A percentile compares a stretch with the other conserved stretches of the same genome.
phyloP scores from a whole-genome alignment of 2,329 filamentous ascomycete genomes.

The Pseudopyricularia cyperi region DNA sequence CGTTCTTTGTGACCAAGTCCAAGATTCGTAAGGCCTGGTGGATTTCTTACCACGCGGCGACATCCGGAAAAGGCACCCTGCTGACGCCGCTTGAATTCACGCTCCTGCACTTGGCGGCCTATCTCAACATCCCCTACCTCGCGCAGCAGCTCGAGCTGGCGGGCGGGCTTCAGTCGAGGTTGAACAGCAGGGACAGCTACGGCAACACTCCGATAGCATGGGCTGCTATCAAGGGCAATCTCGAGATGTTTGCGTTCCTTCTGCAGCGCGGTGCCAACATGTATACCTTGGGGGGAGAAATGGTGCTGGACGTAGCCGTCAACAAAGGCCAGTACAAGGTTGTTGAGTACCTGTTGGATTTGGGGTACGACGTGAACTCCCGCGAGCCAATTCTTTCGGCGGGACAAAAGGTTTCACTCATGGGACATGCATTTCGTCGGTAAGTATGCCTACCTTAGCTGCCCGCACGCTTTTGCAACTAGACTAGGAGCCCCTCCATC shows the following conservation, averaged over 20 bases:
- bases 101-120: not conserved
- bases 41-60: not conserved
- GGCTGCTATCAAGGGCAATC: not conserved
- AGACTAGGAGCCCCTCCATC: not conserved
- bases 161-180: not conserved
- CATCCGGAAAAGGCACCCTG: not conserved
- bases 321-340: not conserved
- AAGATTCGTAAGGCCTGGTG: not conserved
- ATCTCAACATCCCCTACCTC: not conserved
- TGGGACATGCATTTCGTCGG: not conserved
- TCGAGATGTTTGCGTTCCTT: not conserved
- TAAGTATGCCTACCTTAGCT: not conserved
- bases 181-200: not conserved
- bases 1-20: not conserved
- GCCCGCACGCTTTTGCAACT: not conserved
- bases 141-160: not conserved
- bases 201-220: not conserved
- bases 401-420: not conserved
- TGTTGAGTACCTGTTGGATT: not conserved
- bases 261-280: not conserved
- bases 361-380: not conserved
- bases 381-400: not conserved
- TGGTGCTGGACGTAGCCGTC: not conserved
- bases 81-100: not conserved
- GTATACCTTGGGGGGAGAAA: not conserved